Percentiles rank a stretch among this genome's conserved stretches.
phyloP scores from a whole-genome alignment of 176 grass and related monocot species.

The Ananas comosus region DNA sequence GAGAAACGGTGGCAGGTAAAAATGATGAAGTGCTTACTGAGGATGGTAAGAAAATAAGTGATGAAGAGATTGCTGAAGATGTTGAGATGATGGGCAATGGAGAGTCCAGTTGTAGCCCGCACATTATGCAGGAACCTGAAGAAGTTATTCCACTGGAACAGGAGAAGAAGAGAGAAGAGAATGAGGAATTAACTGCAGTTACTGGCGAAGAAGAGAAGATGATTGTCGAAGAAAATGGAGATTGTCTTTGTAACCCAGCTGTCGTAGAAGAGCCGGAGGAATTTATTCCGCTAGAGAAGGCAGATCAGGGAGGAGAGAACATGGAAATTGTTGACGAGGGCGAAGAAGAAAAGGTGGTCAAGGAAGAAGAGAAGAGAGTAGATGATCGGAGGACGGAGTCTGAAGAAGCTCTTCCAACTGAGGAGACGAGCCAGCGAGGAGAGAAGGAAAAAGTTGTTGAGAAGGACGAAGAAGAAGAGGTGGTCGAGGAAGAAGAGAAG shows the following conservation, averaged over 20 bases:
- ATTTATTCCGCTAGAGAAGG: not conserved
- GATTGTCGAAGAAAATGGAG: conserved; percentile 18
- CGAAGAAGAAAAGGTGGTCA: conserved; percentile 2
- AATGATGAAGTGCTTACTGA: not conserved
- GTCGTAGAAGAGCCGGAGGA: not conserved
- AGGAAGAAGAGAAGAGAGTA: not conserved
- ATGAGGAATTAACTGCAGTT: not conserved
- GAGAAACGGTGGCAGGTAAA: conserved; percentile 1
- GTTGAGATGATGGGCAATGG: not conserved
- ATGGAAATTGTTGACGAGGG: not conserved
- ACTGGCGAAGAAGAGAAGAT: not conserved
- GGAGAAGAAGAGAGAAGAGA: conserved; percentile 2
- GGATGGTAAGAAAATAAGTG: not conserved
- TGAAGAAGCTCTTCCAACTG: conserved; percentile 21
- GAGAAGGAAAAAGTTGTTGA: conserved; percentile 23
- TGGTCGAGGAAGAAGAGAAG: not conserved
- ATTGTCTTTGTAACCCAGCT: not conserved
- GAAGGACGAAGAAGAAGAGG: conserved; percentile 15
- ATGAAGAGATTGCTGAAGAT: conserved; percentile 14
- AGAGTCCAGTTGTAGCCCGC: not conserved
- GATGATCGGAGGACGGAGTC: conserved; percentile 17
- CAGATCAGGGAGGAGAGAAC: not conserved
- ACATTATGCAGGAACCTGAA: not conserved
- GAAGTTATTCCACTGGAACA: not conserved
- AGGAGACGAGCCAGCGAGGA: conserved; percentile 9